Base-by-base conservation (phyloP, 1,139 yeast genomes). In the Magnusiomyces tetraspermus region DNA sequence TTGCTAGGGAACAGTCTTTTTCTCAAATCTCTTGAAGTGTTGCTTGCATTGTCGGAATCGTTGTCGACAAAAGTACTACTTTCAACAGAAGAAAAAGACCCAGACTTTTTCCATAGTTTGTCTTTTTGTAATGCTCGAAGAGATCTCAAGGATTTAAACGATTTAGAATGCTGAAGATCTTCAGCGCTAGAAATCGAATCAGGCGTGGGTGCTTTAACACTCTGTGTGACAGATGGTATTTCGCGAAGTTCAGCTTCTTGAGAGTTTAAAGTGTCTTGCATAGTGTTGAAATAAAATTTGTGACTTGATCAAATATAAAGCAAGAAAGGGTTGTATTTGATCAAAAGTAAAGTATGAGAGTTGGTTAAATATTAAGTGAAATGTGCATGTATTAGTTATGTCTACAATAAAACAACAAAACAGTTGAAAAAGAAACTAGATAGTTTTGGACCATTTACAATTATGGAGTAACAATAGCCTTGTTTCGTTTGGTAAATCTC, bases 1-100 rank as follows among this genome's bases (percentile, higher is more conserved):
- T 50, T 51, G 17, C 58, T 58, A 0, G 64, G 64, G 26, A 61
- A 49, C 21, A 58, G 49, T 30, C 46, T 46, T 24, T 53, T 51
- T n/a, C 15, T 11, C 33, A 8, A 6, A 6, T 28, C 33, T 28
- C 11, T 11, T 11, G 6, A 6, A 28, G 11, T 8, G 11, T 28
- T 11, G 33, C 11, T 11, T 28, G 6, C 33, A 28, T 28, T 28
- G 33, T 28, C 33, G 33, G 33, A 28, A 11, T 28, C 33, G 33
- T 11, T 28, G 33, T 28, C 11, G 33, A 8, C 33, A 28, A 8
- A 6, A 8, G 33, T 28, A 6, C 11, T 11, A 28, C 33, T 11
- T 11, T 28, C 33, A 28, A 11, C 11, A 28, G 6, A 8, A 28
- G 6, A 8, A 28, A 8, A 10, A 36, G 40, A 36, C 40, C 17